A percentile compares a stretch with the other conserved stretches of the same genome.
These are phyloP conservation scores for Ophiostoma himal-ulmi DNA, from an alignment of 2,329 filamentous ascomycete genomes.

Conservation along the genomic window DNA sequence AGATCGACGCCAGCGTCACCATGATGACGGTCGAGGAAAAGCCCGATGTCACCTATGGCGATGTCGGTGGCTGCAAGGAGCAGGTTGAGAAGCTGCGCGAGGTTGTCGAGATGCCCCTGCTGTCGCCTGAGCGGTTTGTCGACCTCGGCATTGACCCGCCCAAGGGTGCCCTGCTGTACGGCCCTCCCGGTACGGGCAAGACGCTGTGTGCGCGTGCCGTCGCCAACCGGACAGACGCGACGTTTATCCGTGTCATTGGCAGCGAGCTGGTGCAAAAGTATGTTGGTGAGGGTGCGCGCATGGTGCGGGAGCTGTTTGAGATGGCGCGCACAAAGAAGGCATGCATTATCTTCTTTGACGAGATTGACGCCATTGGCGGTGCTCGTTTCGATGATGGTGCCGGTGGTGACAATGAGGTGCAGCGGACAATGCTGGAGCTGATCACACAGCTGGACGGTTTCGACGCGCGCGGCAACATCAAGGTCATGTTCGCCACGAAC, in stretches of 20 bases:
- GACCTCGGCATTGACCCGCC: slow-evolving; percentile 98
- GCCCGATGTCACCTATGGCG: slow-evolving; percentile 96
- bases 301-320: slow-evolving; percentile 98
- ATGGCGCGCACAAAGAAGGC: slow-evolving; percentile 99
- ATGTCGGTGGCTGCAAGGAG: slow-evolving; percentile 98
- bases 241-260: slow-evolving; percentile 97
- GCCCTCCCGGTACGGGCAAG: slow-evolving; percentile 97
- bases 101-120: slow-evolving; percentile 95
- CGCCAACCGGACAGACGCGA: slow-evolving; percentile 95
- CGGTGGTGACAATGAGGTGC: slow-evolving; percentile 93
- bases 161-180: slow-evolving; percentile 94
- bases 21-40: slow-evolving; percentile 99
- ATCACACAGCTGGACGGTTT: slow-evolving; percentile 98
- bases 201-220: slow-evolving; percentile 96
- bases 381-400: slow-evolving; percentile 98
- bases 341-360: slow-evolving; percentile 99
- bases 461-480: slow-evolving; percentile 96
- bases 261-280: slow-evolving; percentile 98
- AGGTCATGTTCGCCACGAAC: slow-evolving; percentile 99
- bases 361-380: slow-evolving; percentile 97
- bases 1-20: slow-evolving; percentile 97
- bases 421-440: slow-evolving; percentile 96
- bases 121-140: slow-evolving; percentile 95
- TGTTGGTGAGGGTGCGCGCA: slow-evolving; percentile 93
- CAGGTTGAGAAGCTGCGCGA: slow-evolving; percentile 98